Conservation (phyloP, 192 early-diverging fungal genomes). For the Jimgerdemannia flammicorona region DNA sequence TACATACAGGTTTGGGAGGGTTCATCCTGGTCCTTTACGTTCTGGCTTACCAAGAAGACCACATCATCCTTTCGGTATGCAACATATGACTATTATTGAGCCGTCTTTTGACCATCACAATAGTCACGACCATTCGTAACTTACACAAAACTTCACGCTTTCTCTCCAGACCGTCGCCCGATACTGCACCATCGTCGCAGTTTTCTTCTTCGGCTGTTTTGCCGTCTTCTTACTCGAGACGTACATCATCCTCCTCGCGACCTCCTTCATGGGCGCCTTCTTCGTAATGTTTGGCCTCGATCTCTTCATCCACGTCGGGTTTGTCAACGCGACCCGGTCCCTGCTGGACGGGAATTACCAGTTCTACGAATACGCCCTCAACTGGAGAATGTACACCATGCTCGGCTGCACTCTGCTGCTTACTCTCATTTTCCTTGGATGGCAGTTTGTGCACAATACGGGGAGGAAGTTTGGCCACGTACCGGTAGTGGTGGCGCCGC, state of each 20-base stretch:
- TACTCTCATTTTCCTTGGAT: not conserved
- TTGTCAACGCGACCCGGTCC: conserved; percentile 25
- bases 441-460: not conserved
- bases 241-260: conserved; percentile 41
- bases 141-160: not conserved
- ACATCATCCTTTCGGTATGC: not conserved
- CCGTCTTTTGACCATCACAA: too few relatives aligned
- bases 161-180: not conserved
- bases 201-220: conserved; percentile 60
- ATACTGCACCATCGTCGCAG: conserved; percentile 41
- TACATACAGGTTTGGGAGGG: conserved; percentile 35
- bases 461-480: not conserved
- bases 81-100: not conserved
- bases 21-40: not conserved
- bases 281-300: conserved; percentile 52
- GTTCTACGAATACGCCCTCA: not conserved
- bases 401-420: not conserved
- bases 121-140: not conserved
- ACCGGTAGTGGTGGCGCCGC: not conserved
- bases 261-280: conserved; percentile 46
- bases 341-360: conserved; percentile 23
- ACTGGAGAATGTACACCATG: not conserved
- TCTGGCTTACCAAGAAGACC: not conserved
- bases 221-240: conserved; percentile 57
- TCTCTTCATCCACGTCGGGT: conserved; percentile 50